phyloP scores from a whole-genome alignment of 129 eudicot species.

The Deinandra increscens region DNA sequence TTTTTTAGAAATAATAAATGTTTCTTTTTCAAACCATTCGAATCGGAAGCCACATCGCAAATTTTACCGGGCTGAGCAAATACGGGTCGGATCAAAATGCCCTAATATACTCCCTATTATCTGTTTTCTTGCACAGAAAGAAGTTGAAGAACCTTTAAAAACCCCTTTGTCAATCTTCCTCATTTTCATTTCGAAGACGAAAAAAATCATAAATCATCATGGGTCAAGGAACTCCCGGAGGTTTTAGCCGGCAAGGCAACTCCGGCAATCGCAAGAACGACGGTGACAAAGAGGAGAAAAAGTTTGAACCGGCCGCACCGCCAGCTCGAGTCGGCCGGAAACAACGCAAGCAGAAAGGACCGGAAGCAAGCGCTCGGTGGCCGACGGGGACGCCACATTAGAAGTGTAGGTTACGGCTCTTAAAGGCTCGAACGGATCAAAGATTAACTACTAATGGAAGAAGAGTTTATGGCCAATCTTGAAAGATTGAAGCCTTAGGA shows the following conservation, averaged over 20 bases:
- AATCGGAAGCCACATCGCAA: constrained; percentile 6
- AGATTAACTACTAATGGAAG: constrained; percentile 73
- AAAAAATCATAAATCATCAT: constrained; percentile 28
- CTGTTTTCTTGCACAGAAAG: constrained; percentile 39
- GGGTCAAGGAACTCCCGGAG: constrained; percentile 95
- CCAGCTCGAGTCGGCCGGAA: no score
- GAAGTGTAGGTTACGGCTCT: constrained; percentile 69
- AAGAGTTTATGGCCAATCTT: constrained; percentile 77
- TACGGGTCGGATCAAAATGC: not conserved
- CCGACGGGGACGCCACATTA: constrained; percentile 80
- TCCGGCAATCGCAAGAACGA: constrained; percentile 66
- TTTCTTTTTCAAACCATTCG: no score
- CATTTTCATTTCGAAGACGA: constrained; percentile 6
- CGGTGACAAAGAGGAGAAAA: constrained; percentile 83
- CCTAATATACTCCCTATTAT: not conserved
- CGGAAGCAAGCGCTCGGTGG: no score
- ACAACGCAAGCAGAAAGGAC: no score
- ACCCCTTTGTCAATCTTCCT: constrained; percentile 12
- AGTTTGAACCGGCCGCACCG: no score
- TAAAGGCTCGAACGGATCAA: constrained; percentile 76
- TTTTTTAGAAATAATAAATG: no score
- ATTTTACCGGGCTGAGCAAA: not conserved
- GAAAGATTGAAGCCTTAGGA: constrained; percentile 91
- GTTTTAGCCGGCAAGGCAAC: constrained; percentile 59
- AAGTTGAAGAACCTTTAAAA: constrained; percentile 12